Percentiles rank a stretch among this genome's conserved stretches.
Conservation (phyloP, 768 basidiomycete genomes). For the Podaxis sp. region DNA sequence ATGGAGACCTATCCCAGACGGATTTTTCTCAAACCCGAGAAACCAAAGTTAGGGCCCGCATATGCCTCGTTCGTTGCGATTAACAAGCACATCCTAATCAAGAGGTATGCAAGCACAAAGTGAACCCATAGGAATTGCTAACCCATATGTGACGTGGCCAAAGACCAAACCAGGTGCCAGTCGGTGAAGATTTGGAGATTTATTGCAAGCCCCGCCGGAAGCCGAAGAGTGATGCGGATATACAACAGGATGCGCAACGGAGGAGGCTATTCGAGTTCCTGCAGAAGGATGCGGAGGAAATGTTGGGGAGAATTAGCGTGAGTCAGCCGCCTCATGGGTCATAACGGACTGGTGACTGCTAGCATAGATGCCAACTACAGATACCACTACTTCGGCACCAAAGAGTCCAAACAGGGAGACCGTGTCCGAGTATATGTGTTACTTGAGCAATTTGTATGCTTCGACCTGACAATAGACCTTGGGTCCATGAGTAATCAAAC, state of each 20-base stretch:
- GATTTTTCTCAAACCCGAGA: too few relatives aligned
- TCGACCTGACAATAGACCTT: not conserved
- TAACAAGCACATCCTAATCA: not conserved
- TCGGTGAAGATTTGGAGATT: not conserved
- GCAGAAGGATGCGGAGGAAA: conserved; percentile 1
- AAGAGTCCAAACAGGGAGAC: not conserved
- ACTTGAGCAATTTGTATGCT: conserved; percentile 1
- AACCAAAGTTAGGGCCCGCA: not conserved
- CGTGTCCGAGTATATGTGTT: conserved; percentile 3
- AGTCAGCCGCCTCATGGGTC: not conserved
- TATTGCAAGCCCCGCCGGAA: not conserved
- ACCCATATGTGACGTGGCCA: not conserved
- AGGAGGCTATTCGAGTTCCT: not conserved
- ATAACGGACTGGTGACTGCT: not conserved
- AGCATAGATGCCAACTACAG: not conserved
- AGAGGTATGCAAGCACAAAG: not conserved
- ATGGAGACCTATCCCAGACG: not conserved
- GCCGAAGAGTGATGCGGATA: not conserved
- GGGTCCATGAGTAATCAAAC: not conserved
- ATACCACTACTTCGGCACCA: not conserved
- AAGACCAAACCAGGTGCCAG: not conserved
- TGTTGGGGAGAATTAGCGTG: conserved; percentile 1
- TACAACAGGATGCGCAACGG: not conserved
- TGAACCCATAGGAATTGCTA: not conserved
- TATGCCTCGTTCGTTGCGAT: not conserved